Conservation (phyloP, 345 rosid genomes). For the Lepidium africanum region DNA sequence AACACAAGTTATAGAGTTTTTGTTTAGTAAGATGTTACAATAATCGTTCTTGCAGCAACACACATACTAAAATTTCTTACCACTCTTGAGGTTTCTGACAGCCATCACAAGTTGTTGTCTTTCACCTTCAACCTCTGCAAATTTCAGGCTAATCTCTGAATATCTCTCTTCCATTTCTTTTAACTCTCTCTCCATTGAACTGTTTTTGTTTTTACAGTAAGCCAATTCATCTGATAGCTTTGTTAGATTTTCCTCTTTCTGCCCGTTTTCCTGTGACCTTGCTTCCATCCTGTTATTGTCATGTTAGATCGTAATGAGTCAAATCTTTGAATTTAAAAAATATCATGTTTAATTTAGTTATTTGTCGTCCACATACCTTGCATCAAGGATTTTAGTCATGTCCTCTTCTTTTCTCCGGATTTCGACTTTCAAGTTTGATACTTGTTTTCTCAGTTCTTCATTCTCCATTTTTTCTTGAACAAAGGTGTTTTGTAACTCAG, state of each 20-base stretch:
- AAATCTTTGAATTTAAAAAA: not conserved
- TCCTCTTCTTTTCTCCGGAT: slow-evolving; percentile 48
- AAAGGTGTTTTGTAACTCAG: slow-evolving; percentile 39
- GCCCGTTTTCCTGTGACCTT: slow-evolving; percentile 24
- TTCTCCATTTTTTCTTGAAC: slow-evolving; percentile 57
- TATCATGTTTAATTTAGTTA: not conserved
- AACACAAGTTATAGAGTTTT: not conserved
- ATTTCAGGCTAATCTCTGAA: slow-evolving; percentile 81
- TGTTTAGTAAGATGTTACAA: slow-evolving; percentile 4
- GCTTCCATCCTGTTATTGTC: slow-evolving; percentile 30
- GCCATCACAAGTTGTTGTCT: slow-evolving; percentile 89
- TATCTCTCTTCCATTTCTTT: slow-evolving; percentile 93
- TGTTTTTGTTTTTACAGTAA: slow-evolving; percentile 53
- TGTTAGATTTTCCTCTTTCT: slow-evolving; percentile 25
- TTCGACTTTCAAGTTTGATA: slow-evolving; percentile 40
- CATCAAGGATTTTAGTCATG: slow-evolving; percentile 25
- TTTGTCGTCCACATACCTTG: slow-evolving; percentile 26
- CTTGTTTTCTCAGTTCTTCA: slow-evolving; percentile 45
- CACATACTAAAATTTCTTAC: slow-evolving; percentile 45
- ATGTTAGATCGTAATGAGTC: not conserved
- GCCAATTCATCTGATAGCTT: slow-evolving; percentile 43
- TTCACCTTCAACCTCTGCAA: slow-evolving; percentile 95
- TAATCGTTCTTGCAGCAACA: slow-evolving; percentile 19
- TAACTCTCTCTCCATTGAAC: slow-evolving; percentile 69
- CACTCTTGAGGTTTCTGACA: slow-evolving; percentile 64